phyloP scores from a whole-genome alignment of 352 stramenopile genomes.

The Globisporangium orthogonon region DNA sequence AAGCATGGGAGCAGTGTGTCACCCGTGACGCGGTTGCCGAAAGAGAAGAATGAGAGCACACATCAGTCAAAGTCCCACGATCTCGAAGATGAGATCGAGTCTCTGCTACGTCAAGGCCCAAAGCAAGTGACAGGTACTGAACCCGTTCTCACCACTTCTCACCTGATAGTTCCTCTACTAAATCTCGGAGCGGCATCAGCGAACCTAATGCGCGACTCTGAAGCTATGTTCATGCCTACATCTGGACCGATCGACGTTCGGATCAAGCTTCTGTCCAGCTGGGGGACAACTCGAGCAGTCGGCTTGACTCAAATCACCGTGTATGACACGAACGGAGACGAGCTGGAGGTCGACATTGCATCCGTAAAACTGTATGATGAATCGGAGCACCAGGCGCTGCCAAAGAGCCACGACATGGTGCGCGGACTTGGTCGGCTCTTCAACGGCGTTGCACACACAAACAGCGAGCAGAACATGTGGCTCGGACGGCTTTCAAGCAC shows the following conservation, averaged over 20 bases:
- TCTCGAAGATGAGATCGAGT: not conserved
- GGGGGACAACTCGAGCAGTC: constrained; percentile 48
- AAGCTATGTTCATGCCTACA: not conserved
- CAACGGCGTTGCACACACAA: constrained; percentile 55
- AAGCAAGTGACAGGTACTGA: not conserved
- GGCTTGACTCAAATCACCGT: constrained; percentile 60
- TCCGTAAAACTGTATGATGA: constrained; percentile 53
- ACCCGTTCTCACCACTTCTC: not conserved
- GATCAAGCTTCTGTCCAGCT: constrained; percentile 67
- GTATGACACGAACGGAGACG: constrained; percentile 55
- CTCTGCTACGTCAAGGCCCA: not conserved
- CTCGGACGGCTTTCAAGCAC: constrained; percentile 51
- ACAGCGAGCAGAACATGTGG: constrained; percentile 74
- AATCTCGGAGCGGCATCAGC: constrained; percentile 11
- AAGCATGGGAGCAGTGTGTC: constrained; percentile 1
- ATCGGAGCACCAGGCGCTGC: constrained; percentile 29
- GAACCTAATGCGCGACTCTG: not conserved
- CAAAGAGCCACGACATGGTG: constrained; percentile 66
- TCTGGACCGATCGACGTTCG: constrained; percentile 29
- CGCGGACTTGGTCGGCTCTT: constrained; percentile 45
- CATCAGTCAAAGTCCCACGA: not conserved
- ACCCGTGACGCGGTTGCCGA: constrained; percentile 5
- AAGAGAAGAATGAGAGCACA: constrained; percentile 1
- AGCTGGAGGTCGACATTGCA: constrained; percentile 36
- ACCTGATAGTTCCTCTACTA: constrained; percentile 19